Conservation (phyloP, 768 basidiomycete species). For the Hypholoma fasciculare region DNA sequence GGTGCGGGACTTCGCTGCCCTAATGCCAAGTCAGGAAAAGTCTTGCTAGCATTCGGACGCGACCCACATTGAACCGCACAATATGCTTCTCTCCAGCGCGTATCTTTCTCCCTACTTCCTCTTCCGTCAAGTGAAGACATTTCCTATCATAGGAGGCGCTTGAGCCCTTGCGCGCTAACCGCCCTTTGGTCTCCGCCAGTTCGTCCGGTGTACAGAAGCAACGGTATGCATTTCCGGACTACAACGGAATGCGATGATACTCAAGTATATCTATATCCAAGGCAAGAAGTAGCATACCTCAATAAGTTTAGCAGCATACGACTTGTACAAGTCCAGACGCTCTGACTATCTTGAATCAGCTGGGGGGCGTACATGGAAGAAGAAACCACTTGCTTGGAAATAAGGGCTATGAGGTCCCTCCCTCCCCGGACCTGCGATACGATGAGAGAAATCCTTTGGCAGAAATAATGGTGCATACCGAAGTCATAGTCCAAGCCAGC, state of each 20-base stretch:
- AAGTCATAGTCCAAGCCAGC: conserved; percentile 90
- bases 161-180: conserved; percentile 70
- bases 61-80: conserved; percentile 83
- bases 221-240: conserved; percentile 90
- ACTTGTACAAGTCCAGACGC: conserved; percentile 80
- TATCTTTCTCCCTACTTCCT: conserved; percentile 77
- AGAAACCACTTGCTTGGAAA: conserved; percentile 59
- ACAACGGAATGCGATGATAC: not conserved
- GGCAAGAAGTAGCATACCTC: conserved; percentile 48
- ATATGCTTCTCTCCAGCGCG: conserved; percentile 77
- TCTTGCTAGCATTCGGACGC: not conserved
- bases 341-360: conserved; percentile 64
- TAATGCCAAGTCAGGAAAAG: not conserved
- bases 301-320: conserved; percentile 71
- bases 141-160: conserved; percentile 84
- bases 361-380: not conserved
- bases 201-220: conserved; percentile 89
- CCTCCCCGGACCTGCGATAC: conserved; percentile 66
- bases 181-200: conserved; percentile 66
- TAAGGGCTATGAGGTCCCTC: conserved; percentile 83
- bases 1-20: conserved; percentile 51
- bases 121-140: conserved; percentile 84
- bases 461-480: conserved; percentile 49
- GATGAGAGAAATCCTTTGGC: not conserved
- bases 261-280: too few relatives aligned